Base-by-base conservation (phyloP, 2,329 filamentous ascomycete genomes). In the Aotearoamyces nothofagi region DNA sequence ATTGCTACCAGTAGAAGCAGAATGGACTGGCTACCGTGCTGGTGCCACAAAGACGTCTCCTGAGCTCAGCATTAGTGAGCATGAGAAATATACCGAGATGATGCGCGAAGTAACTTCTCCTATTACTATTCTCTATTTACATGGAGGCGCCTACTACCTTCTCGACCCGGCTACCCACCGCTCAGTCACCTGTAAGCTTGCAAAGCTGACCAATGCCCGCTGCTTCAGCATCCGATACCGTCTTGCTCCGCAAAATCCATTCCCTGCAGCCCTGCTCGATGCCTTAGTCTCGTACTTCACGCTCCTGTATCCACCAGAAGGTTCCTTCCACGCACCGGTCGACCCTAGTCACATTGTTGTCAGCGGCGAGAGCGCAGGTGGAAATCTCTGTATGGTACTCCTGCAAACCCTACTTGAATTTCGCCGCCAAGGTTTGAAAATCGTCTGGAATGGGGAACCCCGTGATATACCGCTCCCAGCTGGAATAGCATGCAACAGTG, bases 81-180 rank as follows among this genome's bases (percentile, higher is more conserved):
- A 56, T 31, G 63, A 74, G 31, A 75, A 74, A 45, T 87, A 78
- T 44, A 54, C 53, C 26, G 61, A 63, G 31, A 54, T 87, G 54
- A 75, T 80, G 66, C 62, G 62, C 33, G 79, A 84, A 45, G 66
- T 66, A 33, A 66, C 51, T n/a, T 63, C 57, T 27, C 63, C 67
- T 3, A 62, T 65, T 1, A 83, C 77, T 0, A 50, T 83, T 0
- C 55, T 86, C 12, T 84, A 81, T 50, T 66, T 86, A 41, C 78
- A 86, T 49, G 78, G 79, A 36, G 81, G 80, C 30, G 79, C 73
- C 4, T 79, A 78, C 53, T 83, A 62, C 39, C 61, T 83, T 15
- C 63, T 77, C 43, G 80, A 86, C 41, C 79, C 80, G 10, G 52
- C 62, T 2, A 73, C 70, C 0, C 74, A 83, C 43, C 67, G 81